Percentiles rank a stretch among this genome's conserved stretches.
Conservation (phyloP, 2,329 filamentous ascomycete genomes). For the Rosellinia necatrix region DNA sequence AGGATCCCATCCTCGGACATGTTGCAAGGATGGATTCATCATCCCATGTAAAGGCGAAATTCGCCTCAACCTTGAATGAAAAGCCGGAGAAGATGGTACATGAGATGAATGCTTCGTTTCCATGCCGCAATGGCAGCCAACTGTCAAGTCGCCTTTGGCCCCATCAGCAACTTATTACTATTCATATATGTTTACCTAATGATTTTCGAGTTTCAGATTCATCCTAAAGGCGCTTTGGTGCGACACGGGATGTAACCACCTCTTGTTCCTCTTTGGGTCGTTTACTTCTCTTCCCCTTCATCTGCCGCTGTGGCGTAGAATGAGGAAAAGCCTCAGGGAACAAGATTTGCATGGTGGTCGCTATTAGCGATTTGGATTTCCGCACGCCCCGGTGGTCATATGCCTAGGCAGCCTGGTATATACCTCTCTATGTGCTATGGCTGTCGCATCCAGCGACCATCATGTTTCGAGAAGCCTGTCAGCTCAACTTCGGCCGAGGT, state of each 20-base stretch:
- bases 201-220: constrained; percentile 26
- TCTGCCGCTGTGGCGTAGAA: not conserved
- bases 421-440: constrained; percentile 15
- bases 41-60: not conserved
- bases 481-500: no score
- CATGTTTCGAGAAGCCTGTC: constrained; percentile 9
- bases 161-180: no score
- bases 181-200: no score
- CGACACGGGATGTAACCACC: constrained; percentile 9
- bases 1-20: not conserved
- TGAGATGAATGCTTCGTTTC: no score
- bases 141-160: no score
- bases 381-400: constrained; percentile 4
- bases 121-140: no score
- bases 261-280: not conserved
- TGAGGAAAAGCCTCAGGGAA: not conserved
- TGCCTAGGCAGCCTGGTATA: not conserved
- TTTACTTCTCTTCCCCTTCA: not conserved
- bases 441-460: constrained; percentile 21
- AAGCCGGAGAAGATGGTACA: not conserved
- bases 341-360: not conserved
- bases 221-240: constrained; percentile 15
- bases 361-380: not conserved
- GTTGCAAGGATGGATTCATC: not conserved
- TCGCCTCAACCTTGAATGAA: not conserved